Evolutionary conservation across 2,329 filamentous ascomycete species (phyloP).

Genomic region (Xylariaceae sp.): DNA sequence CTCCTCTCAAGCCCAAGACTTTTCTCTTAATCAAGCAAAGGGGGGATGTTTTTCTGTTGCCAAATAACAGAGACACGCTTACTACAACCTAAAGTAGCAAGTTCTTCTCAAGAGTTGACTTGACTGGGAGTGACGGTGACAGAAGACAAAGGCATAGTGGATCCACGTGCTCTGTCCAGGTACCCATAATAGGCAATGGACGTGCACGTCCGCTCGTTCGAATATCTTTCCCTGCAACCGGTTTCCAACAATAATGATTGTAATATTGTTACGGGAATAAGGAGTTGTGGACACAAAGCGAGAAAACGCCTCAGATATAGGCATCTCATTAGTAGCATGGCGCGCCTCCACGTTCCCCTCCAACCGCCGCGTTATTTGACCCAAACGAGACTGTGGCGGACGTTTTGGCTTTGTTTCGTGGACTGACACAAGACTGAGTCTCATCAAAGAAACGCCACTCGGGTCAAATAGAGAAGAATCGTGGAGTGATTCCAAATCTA

Average conservation of each 20-base stretch:
- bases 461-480: no score
- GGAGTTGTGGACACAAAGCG: not conserved
- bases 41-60: no score
- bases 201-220: not conserved
- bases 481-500: no score
- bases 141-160: not conserved
- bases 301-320: not conserved
- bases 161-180: not conserved
- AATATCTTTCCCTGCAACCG: not conserved
- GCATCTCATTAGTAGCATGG: not conserved
- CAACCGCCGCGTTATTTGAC: not conserved
- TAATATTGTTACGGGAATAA: not conserved
- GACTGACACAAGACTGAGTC: not conserved
- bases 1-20: no score
- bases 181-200: not conserved
- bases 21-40: no score
- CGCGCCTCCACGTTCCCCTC: not conserved
- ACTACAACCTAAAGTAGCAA: no score
- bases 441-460: no score
- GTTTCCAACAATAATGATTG: not conserved
- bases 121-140: not conserved
- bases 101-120: not conserved
- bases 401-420: not conserved
- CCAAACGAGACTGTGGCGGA: not conserved
- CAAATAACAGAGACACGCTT: no score